Evolutionary conservation across 352 stramenopile species (phyloP), one percentile per base, ranked within the genome.

Genomic region (Pythium folliculosum): DNA sequence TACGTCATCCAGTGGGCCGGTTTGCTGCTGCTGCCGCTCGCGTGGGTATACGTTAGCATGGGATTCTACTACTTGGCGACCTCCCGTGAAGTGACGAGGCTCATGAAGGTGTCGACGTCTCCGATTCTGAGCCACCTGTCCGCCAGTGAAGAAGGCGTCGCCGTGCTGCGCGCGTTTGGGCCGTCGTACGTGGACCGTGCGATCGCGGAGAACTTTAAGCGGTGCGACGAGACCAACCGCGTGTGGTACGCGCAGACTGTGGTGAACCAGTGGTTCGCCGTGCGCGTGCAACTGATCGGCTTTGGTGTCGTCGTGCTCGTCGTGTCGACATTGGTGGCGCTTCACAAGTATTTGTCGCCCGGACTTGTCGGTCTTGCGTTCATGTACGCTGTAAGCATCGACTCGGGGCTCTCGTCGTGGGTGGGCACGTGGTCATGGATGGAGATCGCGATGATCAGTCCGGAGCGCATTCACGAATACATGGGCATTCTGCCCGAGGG

Each of bases 331-430:
- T 56, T 85, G 6, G 38, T 86, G 0, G 73, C 70, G 12, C 48
- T 83, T 0, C 75, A 65, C 14, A 27, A 66, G 1, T 64, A 52
- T 13, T 48, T 86, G 17, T 77, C 76, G 8, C 76, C 90, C 16
- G 88, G 89, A 5, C 35, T 97, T 2, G 80, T 89, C 12, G 94
- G 80, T 6, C 67, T 98, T 3, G 73, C 96, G 5, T 92, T 98
- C 64, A 89, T 86, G 13, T 98, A 95, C 74, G 82, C 78, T 8
- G 72, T 91, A 0, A 90, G 85, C 37, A 84, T 98, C 35, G 92
- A 90, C 22, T 80, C 82, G 13, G 86, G 73, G 6, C 69, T 98
- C 5, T 77, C 81, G 1, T 89, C 82, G 45, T 71, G 96, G 23
- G 80, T 97, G 5, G 35, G 67, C 12, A 50, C 21, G 7, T 89